Evolutionary conservation across 169 alveolate genomes (phyloP), one percentile per base, ranked within the genome.

Genomic region (Prorocentrum cordatum): DNA sequence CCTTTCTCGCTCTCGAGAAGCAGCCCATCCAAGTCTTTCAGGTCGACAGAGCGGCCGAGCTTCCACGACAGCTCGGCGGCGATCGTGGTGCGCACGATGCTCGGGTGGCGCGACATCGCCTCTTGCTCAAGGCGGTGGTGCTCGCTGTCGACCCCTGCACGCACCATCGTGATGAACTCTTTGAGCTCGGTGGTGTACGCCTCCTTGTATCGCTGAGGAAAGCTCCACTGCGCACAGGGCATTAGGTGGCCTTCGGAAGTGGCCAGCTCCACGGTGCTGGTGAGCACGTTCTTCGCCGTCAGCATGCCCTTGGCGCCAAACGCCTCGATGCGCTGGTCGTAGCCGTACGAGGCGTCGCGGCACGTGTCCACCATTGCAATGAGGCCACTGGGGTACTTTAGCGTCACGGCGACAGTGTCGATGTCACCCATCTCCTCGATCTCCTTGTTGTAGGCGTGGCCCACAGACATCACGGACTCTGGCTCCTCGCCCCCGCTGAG

Each of bases 41-140:
- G 6, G 18, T 70, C 62, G 31, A 70, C 31, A 5, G 82, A 33
- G 29, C 18, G 26, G 6, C 82, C 82, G 29, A 22, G 64, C 62
- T 70, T 54, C 91, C 91, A 82, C 10, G 91, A 82, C 29, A 82
- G 71, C 61, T 82, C 80, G 22, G 91, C 91, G n/a, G 91, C 91
- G 29, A 82, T 31, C 18, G 91, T 64, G 32, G 77, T 27, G 38
- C 91, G 91, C 27, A 82, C 80, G n/a, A 82, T n/a, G 50, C 70
- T 39, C 54, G 91, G 91, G 26, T 82, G 91, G 14, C 91, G 39
- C 36, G 39, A 36, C 91, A 82, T 82, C 35, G 64, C 80, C 58
- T 62, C 42, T 50, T 80, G 7, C 27, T n/a, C n/a, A n/a, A n/a
- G n/a, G 68, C n/a, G n/a, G 27, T 20, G 59, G 10, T 22, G 22